Evolutionary conservation across 257 asterid genomes (phyloP).

Genomic region (Solanum sparsipilum): DNA sequence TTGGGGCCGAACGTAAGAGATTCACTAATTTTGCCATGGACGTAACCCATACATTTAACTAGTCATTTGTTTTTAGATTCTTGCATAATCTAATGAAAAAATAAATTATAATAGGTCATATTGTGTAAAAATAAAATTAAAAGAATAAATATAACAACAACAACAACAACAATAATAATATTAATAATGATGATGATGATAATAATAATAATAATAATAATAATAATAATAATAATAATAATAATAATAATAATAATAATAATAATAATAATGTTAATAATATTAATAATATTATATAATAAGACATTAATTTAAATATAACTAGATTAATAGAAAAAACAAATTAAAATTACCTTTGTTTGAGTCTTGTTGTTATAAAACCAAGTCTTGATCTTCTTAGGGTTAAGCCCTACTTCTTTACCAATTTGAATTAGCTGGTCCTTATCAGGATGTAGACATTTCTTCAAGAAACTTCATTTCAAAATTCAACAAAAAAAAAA

Average conservation of each 20-base stretch:
- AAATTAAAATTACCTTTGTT: conserved; percentile 24
- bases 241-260: no score
- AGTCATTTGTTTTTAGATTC: neutral
- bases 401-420: conserved; percentile 42
- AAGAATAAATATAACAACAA: no score
- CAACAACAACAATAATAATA: no score
- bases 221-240: rapidly evolving
- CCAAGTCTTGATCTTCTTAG: conserved; percentile 52
- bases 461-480: conserved; percentile 43
- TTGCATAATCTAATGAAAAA: neutral
- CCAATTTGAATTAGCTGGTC: conserved; percentile 41
- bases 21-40: no score
- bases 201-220: no score
- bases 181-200: rapidly evolving
- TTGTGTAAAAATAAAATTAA: neutral
- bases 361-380: conserved; percentile 59
- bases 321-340: no score
- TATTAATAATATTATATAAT: no score
- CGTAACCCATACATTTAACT: neutral
- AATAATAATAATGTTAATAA: no score
- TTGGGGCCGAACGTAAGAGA: neutral
- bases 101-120: no score
- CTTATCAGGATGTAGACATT: conserved; percentile 45
- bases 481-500: neutral
- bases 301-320: neutral